Conservation (phyloP, 352 stramenopile genomes). For the Chrysophaeum taylorii region DNA sequence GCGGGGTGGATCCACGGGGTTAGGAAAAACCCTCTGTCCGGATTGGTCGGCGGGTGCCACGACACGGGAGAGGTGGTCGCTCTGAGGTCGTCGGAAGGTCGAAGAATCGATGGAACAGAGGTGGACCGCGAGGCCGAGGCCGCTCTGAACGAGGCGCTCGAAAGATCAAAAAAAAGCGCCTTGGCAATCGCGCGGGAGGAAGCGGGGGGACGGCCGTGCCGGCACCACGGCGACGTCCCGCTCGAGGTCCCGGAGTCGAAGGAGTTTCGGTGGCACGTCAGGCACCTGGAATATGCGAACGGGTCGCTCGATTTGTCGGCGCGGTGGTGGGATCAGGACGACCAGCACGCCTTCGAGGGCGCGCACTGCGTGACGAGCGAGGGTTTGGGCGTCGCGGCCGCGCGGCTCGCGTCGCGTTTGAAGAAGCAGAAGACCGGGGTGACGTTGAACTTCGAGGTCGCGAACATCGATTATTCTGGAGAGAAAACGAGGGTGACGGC, state of each 20-base stretch:
- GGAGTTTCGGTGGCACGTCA: conserved; percentile 22
- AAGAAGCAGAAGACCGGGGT: conserved; percentile 25
- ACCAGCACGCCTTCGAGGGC: conserved; percentile 59
- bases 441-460: conserved; percentile 9
- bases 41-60: conserved; percentile 28
- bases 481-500: conserved; percentile 13
- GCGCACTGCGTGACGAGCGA: conserved; percentile 54
- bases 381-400: conserved; percentile 42
- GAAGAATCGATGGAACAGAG: conserved; percentile 13
- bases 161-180: conserved; percentile 18
- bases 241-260: background rate
- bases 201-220: background rate
- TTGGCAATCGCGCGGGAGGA: background rate
- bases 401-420: conserved; percentile 18
- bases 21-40: conserved; percentile 36
- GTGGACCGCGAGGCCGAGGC: conserved; percentile 20
- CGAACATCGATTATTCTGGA: background rate
- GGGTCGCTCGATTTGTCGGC: conserved; percentile 43
- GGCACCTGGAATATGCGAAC: conserved; percentile 27
- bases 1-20: conserved; percentile 61
- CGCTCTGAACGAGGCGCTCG: conserved; percentile 21
- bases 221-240: background rate
- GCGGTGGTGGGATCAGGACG: conserved; percentile 65
- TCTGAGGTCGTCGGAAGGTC: conserved; percentile 16
- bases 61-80: conserved; percentile 27